A percentile compares a stretch with the other conserved stretches of the same genome.
phyloP scores from a whole-genome alignment of 345 rosid genomes.

The Anastatica hierochuntica region DNA sequence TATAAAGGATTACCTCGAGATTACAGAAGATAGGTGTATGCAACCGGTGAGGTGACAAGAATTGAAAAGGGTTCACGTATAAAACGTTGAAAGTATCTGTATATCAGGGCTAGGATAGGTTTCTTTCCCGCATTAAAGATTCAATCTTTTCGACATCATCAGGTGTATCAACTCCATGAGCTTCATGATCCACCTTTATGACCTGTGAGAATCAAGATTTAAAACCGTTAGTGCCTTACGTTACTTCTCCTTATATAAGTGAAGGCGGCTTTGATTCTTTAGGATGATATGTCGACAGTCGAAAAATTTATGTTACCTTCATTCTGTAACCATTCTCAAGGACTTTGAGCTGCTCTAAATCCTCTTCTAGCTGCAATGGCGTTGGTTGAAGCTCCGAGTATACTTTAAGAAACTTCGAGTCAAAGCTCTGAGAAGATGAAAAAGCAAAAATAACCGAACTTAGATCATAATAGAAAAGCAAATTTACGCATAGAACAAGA shows the following conservation, averaged over 20 bases:
- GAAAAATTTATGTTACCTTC: conserved; percentile 44
- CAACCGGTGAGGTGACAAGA: too few relatives aligned
- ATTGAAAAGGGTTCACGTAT: neutral
- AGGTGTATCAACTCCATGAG: conserved; percentile 80
- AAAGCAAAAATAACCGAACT: neutral
- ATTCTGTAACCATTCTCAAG: conserved; percentile 94
- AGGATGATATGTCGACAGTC: neutral
- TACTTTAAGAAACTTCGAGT: conserved; percentile 70
- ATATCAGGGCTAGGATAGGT: conserved; percentile 35
- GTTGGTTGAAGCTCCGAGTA: conserved; percentile 81
- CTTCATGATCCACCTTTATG: conserved; percentile 84
- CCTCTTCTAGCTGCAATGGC: conserved; percentile 88
- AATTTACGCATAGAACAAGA: neutral
- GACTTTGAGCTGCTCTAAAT: conserved; percentile 94
- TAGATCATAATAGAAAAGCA: neutral
- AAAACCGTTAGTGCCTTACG: too few relatives aligned
- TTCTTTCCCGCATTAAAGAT: conserved; percentile 60
- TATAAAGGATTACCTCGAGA: too few relatives aligned
- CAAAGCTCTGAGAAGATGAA: conserved; percentile 54
- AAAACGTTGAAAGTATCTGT: neutral
- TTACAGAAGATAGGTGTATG: too few relatives aligned
- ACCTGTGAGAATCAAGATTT: conserved; percentile 36
- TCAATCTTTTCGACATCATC: conserved; percentile 84
- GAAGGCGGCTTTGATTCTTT: neutral
- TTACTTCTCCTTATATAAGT: neutral